phyloP scores from a whole-genome alignment of 768 basidiomycete genomes.

The Dioszegia aurantiaca region DNA sequence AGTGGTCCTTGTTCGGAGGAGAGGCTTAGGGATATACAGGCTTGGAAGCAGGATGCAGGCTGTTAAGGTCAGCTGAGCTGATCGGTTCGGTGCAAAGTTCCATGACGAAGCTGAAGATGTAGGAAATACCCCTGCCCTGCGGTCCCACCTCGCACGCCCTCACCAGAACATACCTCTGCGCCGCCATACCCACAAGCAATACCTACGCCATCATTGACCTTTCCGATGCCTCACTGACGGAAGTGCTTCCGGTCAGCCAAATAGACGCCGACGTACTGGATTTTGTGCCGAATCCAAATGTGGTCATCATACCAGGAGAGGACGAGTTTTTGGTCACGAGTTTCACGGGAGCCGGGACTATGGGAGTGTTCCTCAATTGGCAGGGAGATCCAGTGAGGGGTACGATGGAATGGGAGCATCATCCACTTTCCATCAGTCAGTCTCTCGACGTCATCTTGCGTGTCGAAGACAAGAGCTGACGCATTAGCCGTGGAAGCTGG shows the following conservation, averaged over 20 bases:
- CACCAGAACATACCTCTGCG: conserved; percentile 40
- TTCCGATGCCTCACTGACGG: conserved; percentile 65
- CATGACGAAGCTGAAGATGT: conserved; percentile 2
- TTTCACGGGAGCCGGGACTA: conserved; percentile 73
- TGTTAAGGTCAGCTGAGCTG: conserved; percentile 32
- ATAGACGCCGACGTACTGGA: conserved; percentile 53
- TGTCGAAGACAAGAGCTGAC: conserved; percentile 3
- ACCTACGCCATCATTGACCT: conserved; percentile 77
- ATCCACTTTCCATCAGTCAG: conserved; percentile 75
- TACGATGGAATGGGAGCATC: conserved; percentile 77
- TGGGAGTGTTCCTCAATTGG: conserved; percentile 81
- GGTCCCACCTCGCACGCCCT: conserved; percentile 38
- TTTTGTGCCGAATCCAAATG: conserved; percentile 54
- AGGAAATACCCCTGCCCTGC: conserved; percentile 52
- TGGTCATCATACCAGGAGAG: conserved; percentile 66
- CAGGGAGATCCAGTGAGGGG: conserved; percentile 86
- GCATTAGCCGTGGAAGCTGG: conserved; percentile 72
- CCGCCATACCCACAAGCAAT: conserved; percentile 29
- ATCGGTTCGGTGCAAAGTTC: background rate
- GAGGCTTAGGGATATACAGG: conserved; percentile 50
- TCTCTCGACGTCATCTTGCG: conserved; percentile 35
- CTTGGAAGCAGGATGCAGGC: conserved; percentile 41
- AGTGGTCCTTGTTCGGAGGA: conserved; percentile 50
- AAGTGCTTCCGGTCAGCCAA: conserved; percentile 77
- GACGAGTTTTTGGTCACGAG: conserved; percentile 82